Evolutionary conservation across 768 basidiomycete species (phyloP), one percentile per base, ranked within the genome.

Genomic region (Hypholoma fasciculare): DNA sequence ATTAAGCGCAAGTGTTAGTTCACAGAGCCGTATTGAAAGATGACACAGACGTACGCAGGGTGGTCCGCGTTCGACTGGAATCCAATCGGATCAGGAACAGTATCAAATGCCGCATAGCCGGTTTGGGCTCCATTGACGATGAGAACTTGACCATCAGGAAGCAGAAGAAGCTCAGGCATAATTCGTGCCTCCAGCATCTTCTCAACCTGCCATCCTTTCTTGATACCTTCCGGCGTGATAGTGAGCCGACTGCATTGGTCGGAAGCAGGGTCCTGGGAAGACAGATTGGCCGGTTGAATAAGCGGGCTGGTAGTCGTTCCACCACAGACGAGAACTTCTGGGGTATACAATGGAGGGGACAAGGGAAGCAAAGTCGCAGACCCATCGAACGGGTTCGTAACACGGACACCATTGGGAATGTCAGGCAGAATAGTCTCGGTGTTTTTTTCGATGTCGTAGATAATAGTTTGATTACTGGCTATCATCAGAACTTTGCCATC

Each of bases 291-390:
- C 11, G 70, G 61, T 7, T 66, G 47, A 20, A 48, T 66, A 5
- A 59, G 63, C 43, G 77, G 74, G 49, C 67, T 70, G 1, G 72
- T 63, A 12, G 69, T 73, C 9, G 75, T 69, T 20, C 80, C 80
- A 37, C 80, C 80, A 61, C 80, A 82, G 42, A 81, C 73, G 40
- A 82, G 71, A 23, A 81, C 69, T 59, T 79, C 78, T 3, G 80
- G 77, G 5, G 72, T 76, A 57, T 74, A 82, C 46, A 76, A 65
- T 1, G 72, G 72, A 20, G 75, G 72, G 1, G 69, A 69, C 9
- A 77, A 66, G 4, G 76, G 76, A 4, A 77, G 70, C n/a, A 77
- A 65, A 20, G 71, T 68, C 39, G 67, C 76, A 36, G 68, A 74
- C 54, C 73, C 70, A 60, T 79, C 69, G 66, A 73, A 72, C n/a